phyloP scores from a whole-genome alignment of 106 monocot species.

The Apostasia ramifera region DNA sequence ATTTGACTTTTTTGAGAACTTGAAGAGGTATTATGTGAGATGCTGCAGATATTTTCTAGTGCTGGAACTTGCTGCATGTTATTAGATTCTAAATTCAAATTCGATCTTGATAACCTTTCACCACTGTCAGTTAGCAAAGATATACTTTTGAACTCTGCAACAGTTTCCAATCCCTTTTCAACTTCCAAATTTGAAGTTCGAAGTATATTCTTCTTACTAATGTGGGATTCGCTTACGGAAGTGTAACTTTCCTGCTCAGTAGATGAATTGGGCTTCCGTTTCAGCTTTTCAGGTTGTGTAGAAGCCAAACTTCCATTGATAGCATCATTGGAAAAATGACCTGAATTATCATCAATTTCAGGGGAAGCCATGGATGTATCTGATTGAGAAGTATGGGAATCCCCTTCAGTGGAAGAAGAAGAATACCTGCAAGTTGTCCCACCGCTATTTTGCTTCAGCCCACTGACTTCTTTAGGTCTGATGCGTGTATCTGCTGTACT shows the following conservation, averaged over 20 bases:
- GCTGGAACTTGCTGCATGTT: neutral
- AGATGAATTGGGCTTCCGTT: slow-evolving; percentile 12
- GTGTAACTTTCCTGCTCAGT: slow-evolving; percentile 17
- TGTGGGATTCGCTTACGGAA: slow-evolving; percentile 13
- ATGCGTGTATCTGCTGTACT: slow-evolving; percentile 10
- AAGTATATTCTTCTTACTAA: slow-evolving; percentile 8
- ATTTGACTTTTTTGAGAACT: neutral
- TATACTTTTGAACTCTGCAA: neutral
- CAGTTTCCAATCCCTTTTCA: slow-evolving; percentile 6
- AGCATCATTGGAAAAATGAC: slow-evolving; percentile 3
- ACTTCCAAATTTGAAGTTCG: slow-evolving; percentile 13
- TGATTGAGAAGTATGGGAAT: slow-evolving; percentile 5
- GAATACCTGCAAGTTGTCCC: slow-evolving; percentile 15
- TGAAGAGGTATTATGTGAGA: neutral
- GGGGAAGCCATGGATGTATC: neutral
- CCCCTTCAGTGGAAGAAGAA: slow-evolving; percentile 10
- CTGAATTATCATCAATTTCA: slow-evolving; percentile 14
- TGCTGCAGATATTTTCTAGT: slow-evolving; percentile 1
- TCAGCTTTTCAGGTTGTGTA: slow-evolving; percentile 4
- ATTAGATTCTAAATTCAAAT: neutral
- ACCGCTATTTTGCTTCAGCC: slow-evolving; percentile 10
- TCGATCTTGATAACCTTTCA: neutral
- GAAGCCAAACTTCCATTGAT: slow-evolving; percentile 1
- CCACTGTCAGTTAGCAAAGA: neutral
- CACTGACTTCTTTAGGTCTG: slow-evolving; percentile 8